A percentile compares a stretch with the other conserved stretches of the same genome.
Conservation (phyloP, 129 eudicot species). For the Chrysanthemum lavandulifolium region DNA sequence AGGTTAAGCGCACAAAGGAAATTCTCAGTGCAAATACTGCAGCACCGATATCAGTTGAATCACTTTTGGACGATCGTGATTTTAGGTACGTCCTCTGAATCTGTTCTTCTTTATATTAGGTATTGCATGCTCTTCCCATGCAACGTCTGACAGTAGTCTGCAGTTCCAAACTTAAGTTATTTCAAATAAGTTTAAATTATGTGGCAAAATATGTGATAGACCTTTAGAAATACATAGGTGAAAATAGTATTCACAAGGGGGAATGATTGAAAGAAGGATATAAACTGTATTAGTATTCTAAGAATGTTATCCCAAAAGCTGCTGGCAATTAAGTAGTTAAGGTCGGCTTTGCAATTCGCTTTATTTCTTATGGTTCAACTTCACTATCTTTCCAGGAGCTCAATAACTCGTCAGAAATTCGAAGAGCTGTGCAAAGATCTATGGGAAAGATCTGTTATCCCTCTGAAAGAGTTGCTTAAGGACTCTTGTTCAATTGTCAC, state of each 20-base stretch:
- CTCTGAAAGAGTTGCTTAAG: conserved; percentile 75
- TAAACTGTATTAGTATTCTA: background rate
- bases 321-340: background rate
- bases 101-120: conserved; percentile 2
- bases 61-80: conserved; percentile 90
- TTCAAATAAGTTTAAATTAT: background rate
- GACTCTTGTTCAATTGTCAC: conserved; percentile 32
- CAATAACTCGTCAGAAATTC: conserved; percentile 91
- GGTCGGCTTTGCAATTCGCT: conserved; percentile 2
- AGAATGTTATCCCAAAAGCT: background rate
- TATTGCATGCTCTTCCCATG: conserved; percentile 11
- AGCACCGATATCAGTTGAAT: conserved; percentile 96
- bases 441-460: conserved; percentile 88
- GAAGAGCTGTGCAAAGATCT: conserved; percentile 92
- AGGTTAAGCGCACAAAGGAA: conserved; percentile 97
- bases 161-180: no score
- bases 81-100: conserved; percentile 57
- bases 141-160: background rate
- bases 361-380: conserved; percentile 1
- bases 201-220: background rate
- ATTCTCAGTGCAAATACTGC: conserved; percentile 88
- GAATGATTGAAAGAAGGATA: background rate
- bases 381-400: conserved; percentile 57
- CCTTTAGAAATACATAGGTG: conserved; percentile 1
- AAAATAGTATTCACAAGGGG: background rate